Evolutionary conservation across 768 basidiomycete genomes (phyloP).

Genomic region (Guyanaporus albipodus): DNA sequence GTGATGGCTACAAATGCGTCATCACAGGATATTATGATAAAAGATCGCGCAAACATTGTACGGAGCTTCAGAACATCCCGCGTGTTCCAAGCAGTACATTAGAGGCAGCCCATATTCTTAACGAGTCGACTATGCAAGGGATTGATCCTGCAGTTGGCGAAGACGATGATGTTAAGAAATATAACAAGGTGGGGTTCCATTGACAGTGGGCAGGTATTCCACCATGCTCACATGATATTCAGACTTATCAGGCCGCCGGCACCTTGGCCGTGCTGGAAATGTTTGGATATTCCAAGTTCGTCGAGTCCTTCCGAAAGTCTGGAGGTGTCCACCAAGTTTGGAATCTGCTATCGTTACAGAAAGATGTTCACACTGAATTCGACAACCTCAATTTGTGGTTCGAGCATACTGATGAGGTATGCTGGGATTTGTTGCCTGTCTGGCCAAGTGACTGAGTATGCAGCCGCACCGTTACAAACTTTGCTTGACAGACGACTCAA

Average conservation of each 20-base stretch:
- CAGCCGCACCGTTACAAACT: not conserved
- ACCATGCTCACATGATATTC: not conserved
- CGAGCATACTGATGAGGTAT: not conserved
- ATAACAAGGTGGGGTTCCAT: not conserved
- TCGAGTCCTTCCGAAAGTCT: not conserved
- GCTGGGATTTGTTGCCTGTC: not conserved
- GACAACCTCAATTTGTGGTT: not conserved
- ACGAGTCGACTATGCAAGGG: not conserved
- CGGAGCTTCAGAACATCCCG: not conserved
- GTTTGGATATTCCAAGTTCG: not conserved
- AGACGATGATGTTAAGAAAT: not conserved
- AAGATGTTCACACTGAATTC: rapidly evolving
- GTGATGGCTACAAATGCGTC: not conserved
- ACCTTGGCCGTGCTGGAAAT: not conserved
- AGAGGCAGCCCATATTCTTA: not conserved
- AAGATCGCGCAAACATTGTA: not conserved
- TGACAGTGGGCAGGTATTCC: not conserved
- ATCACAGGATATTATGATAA: not conserved
- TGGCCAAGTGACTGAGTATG: not conserved
- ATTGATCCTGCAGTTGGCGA: not conserved
- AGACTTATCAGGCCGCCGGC: not conserved
- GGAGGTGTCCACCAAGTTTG: not conserved
- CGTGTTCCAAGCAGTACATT: not conserved
- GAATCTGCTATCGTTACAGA: constrained; percentile 2
- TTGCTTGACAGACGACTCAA: not conserved